Evolutionary conservation across 805 yeast genomes (phyloP).

Genomic region (Metschnikowia borealis): DNA sequence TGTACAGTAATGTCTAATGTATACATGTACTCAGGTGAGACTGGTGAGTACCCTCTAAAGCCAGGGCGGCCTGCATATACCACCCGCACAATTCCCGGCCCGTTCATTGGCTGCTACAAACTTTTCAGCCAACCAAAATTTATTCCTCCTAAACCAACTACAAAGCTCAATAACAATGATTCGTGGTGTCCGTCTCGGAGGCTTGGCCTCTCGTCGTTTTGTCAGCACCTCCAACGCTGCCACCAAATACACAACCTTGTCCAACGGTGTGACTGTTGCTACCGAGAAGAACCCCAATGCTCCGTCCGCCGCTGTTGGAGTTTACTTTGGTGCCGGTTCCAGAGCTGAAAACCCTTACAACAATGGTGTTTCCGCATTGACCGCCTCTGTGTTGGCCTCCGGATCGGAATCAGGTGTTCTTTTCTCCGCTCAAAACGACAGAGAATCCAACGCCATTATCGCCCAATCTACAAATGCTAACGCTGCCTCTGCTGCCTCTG

Average conservation of each 20-base stretch:
- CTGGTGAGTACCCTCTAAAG: neutral
- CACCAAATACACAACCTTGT: conserved; percentile 66
- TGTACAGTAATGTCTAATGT: neutral
- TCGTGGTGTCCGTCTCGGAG: conserved; percentile 40
- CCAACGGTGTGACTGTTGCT: conserved; percentile 73
- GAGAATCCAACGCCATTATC: conserved; percentile 61
- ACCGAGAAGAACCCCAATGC: conserved; percentile 58
- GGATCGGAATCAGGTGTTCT: conserved; percentile 51
- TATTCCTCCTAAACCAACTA: conserved; percentile 8
- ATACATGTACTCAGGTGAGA: neutral
- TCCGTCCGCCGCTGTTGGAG: conserved; percentile 59
- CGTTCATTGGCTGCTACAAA: conserved; percentile 18
- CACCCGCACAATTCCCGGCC: conserved; percentile 13
- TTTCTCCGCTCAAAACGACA: conserved; percentile 50
- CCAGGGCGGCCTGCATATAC: conserved; percentile 11
- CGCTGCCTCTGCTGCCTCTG: conserved; percentile 47
- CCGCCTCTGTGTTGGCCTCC: conserved; percentile 47
- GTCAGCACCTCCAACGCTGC: conserved; percentile 54
- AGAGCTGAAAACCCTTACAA: conserved; percentile 75
- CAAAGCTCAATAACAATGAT: conserved; percentile 25
- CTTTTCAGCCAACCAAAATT: conserved; percentile 11
- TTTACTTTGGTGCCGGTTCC: conserved; percentile 74
- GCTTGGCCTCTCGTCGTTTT: conserved; percentile 46
- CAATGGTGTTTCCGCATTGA: conserved; percentile 73
- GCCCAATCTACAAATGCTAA: conserved; percentile 53